Evolutionary conservation across 176 grass and related monocot species (phyloP).

Genomic region (Hordeum vulgare): DNA sequence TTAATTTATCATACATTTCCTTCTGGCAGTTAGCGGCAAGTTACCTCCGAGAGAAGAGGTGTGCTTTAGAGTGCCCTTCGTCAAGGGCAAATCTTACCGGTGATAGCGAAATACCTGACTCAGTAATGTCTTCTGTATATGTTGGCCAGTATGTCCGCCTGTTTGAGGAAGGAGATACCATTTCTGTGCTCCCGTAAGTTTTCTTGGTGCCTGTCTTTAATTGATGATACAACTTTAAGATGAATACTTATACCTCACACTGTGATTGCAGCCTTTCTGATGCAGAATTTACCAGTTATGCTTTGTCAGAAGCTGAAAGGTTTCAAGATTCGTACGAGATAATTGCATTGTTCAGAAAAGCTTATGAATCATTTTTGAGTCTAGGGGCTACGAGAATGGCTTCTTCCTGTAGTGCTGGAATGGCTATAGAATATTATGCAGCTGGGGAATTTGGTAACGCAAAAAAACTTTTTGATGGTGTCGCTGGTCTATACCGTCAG

Average conservation of each 20-base stretch:
- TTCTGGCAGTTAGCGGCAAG: constrained; percentile 80
- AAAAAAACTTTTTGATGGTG: constrained; percentile 78
- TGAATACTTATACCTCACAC: constrained; percentile 31
- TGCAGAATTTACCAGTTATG: constrained; percentile 78
- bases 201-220: constrained; percentile 4
- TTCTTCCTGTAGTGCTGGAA: constrained; percentile 61
- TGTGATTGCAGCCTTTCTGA: constrained; percentile 88
- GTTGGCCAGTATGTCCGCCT: constrained; percentile 86
- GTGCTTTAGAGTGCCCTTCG: constrained; percentile 48
- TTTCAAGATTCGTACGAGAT: constrained; percentile 99
- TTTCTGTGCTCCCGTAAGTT: constrained; percentile 79
- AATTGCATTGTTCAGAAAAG: constrained; percentile 93
- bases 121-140: constrained; percentile 78
- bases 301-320: constrained; percentile 84
- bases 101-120: constrained; percentile 63
- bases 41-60: constrained; percentile 96
- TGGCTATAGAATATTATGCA: constrained; percentile 87
- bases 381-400: constrained; percentile 65
- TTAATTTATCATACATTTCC: constrained; percentile 31
- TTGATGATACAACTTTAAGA: constrained; percentile 16
- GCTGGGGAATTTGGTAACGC: constrained; percentile 65
- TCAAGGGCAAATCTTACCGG: constrained; percentile 45
- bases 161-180: constrained; percentile 88
- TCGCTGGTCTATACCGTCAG: constrained; percentile 67
- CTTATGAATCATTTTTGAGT: constrained; percentile 88